A percentile compares a stretch with the other conserved stretches of the same genome.
These are phyloP conservation scores for Ploettnerulaceae sp. DNA, from an alignment of 2,329 filamentous ascomycete species.

Conservation along the genomic window DNA sequence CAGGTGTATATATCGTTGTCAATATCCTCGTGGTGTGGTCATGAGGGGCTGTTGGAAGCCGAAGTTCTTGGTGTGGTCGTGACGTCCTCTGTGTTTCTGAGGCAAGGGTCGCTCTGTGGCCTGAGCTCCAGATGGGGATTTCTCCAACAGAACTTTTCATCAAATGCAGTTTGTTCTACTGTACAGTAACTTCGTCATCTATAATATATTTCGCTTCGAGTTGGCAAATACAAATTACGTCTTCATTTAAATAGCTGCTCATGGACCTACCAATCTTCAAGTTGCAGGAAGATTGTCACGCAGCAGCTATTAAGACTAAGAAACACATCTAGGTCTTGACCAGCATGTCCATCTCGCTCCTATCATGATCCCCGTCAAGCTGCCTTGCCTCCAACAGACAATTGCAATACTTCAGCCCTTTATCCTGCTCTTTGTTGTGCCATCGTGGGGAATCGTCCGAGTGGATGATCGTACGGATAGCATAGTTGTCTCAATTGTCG, in stretches of 20 bases:
- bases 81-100: conserved; percentile 14
- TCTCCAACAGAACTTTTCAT: neutral
- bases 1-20: neutral
- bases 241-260: neutral
- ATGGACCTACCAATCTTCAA: too few relatives aligned
- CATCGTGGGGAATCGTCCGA: conserved; percentile 5
- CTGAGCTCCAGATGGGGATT: conserved; percentile 1
- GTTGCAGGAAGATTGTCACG: too few relatives aligned
- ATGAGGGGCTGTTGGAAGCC: neutral
- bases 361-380: too few relatives aligned
- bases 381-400: neutral
- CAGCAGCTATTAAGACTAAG: too few relatives aligned
- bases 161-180: neutral
- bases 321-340: too few relatives aligned
- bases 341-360: too few relatives aligned
- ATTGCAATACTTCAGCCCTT: conserved; percentile 2
- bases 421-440: neutral
- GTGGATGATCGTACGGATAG: conserved; percentile 5
- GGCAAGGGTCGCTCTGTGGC: neutral
- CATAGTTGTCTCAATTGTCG: conserved; percentile 17
- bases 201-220: neutral
- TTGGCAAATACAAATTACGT: neutral
- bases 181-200: neutral
- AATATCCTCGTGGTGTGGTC: neutral
- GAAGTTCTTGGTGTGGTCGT: conserved; percentile 14